A percentile compares a stretch with the other conserved stretches of the same genome.
phyloP scores from a whole-genome alignment of 73 alveolate genomes.

The Halteria grandinella region DNA sequence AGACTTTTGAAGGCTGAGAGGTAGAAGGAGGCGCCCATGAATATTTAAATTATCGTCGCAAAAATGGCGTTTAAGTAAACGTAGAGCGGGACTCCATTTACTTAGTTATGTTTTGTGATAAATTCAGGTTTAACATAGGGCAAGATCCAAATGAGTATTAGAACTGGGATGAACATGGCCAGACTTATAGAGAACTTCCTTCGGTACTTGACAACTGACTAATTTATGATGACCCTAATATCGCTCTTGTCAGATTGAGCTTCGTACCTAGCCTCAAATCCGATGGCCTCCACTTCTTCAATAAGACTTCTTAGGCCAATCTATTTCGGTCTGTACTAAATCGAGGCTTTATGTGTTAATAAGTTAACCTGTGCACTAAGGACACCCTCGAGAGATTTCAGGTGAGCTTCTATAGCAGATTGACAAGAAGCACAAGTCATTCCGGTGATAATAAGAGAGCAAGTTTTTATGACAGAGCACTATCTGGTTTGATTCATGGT shows the following conservation, averaged over 20 bases:
- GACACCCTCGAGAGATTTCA: constrained; percentile 15
- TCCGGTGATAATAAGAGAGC: constrained; percentile 25
- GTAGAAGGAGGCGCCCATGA: constrained; percentile 48
- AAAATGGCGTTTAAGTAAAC: constrained; percentile 45
- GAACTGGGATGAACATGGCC: constrained; percentile 39
- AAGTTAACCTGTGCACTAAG: background rate
- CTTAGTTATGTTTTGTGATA: background rate
- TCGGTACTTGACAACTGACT: background rate
- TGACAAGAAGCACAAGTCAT: constrained; percentile 35
- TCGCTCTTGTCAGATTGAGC: constrained; percentile 28
- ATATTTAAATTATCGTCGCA: constrained; percentile 13
- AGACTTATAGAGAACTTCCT: constrained; percentile 18
- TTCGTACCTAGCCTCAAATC: constrained; percentile 16
- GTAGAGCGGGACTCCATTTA: constrained; percentile 44
- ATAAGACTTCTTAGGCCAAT: constrained; percentile 23
- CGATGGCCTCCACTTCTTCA: constrained; percentile 29
- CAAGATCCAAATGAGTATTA: constrained; percentile 17
- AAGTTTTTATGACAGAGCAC: constrained; percentile 6
- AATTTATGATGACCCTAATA: constrained; percentile 29
- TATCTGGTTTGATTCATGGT: no score
- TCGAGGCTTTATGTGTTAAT: background rate
- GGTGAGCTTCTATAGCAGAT: constrained; percentile 19
- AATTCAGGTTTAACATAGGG: constrained; percentile 26
- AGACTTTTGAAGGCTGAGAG: constrained; percentile 55
- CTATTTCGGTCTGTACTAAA: background rate